phyloP scores from a whole-genome alignment of 148 eudicot genomes.

The Chenopodium quinoa region DNA sequence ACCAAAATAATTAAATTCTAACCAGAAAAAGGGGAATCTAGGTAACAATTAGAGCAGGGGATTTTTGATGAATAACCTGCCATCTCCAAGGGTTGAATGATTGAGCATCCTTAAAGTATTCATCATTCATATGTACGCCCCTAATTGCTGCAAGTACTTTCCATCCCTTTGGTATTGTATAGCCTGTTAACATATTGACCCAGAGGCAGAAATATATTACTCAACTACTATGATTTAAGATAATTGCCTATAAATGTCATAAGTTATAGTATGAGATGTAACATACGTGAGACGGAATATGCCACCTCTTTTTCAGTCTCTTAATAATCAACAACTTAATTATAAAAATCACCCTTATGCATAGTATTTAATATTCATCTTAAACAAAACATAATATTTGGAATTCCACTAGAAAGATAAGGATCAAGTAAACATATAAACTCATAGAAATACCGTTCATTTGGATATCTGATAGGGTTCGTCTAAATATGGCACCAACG shows the following conservation, averaged over 20 bases:
- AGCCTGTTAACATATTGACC: conserved; percentile 38
- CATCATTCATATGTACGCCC: conserved; percentile 77
- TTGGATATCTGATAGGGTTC: conserved; percentile 67
- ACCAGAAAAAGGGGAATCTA: no score
- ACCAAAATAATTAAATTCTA: no score
- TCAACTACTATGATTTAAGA: no score
- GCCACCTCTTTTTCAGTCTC: no score
- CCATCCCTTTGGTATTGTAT: conserved; percentile 92
- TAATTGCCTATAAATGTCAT: no score
- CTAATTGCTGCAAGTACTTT: conserved; percentile 88
- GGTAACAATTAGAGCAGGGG: no score
- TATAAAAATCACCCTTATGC: no score
- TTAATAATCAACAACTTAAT: no score
- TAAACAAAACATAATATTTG: no score
- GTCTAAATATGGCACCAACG: conserved; percentile 86
- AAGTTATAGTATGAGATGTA: no score
- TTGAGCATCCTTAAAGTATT: conserved; percentile 81
- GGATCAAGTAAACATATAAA: not conserved
- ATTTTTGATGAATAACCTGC: conserved; percentile 48
- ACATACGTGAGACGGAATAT: no score
- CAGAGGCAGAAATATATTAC: not conserved
- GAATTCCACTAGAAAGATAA: not conserved
- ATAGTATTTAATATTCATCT: no score
- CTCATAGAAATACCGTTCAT: conserved; percentile 47
- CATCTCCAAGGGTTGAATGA: conserved; percentile 96